A percentile compares a stretch with the other conserved stretches of the same genome.
Conservation (phyloP, 2,329 filamentous ascomycete species). For the Cryphonectria carpinicola region DNA sequence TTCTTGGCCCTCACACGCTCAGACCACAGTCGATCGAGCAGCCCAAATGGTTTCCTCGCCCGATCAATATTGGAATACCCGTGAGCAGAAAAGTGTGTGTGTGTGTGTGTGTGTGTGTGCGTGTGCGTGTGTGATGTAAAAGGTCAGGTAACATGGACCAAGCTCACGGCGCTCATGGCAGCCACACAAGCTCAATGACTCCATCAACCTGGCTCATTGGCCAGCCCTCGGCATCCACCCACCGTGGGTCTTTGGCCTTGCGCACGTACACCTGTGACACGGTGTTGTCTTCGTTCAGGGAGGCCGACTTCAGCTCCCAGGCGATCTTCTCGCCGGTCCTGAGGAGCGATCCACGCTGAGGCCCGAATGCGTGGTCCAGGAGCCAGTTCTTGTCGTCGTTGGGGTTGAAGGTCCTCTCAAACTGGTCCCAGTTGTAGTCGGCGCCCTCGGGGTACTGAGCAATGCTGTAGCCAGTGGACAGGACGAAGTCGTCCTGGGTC, state of each 20-base stretch:
- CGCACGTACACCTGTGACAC: conserved; percentile 59
- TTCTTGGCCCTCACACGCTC: background rate
- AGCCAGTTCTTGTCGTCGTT: conserved; percentile 40
- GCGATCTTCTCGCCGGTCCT: conserved; percentile 39
- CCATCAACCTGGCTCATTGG: conserved; percentile 59
- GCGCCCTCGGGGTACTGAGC: conserved; percentile 59
- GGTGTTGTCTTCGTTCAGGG: conserved; percentile 51
- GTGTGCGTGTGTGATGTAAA: too few species aligned
- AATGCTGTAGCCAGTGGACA: conserved; percentile 64
- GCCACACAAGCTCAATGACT: conserved; percentile 61
- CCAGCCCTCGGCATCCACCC: conserved; percentile 50
- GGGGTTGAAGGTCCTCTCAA: conserved; percentile 39
- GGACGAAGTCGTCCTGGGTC: conserved; percentile 55
- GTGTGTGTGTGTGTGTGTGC: too few species aligned
- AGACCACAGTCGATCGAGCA: background rate
- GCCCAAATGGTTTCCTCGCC: background rate
- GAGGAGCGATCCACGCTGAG: conserved; percentile 36
- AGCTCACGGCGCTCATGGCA: conserved; percentile 39
- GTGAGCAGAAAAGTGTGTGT: background rate
- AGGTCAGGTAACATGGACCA: background rate
- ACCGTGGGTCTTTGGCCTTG: conserved; percentile 56
- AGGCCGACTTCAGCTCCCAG: conserved; percentile 55
- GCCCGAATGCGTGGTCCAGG: conserved; percentile 38
- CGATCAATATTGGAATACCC: background rate
- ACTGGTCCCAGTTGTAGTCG: conserved; percentile 41